Evolutionary conservation across 768 basidiomycete species (phyloP).

Genomic region (Mycena galopus): DNA sequence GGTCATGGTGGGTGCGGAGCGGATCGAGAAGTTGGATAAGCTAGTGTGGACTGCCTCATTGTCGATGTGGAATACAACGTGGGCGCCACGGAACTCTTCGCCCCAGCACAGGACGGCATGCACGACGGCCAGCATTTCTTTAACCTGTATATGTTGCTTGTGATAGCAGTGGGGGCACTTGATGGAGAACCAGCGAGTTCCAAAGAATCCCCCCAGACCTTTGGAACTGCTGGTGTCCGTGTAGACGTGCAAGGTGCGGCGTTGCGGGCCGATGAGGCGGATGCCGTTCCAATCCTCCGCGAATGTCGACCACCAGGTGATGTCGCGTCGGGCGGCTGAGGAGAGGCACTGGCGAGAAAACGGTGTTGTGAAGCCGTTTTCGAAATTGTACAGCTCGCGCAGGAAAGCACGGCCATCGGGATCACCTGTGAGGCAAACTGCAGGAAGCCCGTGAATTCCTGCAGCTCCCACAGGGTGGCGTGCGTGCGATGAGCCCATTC

Average conservation of each 20-base stretch:
- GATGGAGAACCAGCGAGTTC: slow-evolving; percentile 39
- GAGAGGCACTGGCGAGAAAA: no score
- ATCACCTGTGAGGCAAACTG: no score
- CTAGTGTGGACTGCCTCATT: not conserved
- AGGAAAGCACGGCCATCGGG: no score
- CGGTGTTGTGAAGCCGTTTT: no score
- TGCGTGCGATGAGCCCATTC: no score
- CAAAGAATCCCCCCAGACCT: slow-evolving; percentile 39
- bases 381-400: no score
- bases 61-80: not conserved
- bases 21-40: not conserved
- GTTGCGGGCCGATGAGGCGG: no score
- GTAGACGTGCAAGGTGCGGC: slow-evolving; percentile 36
- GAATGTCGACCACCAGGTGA: not conserved
- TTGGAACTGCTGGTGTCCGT: slow-evolving; percentile 44
- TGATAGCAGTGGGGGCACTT: slow-evolving; percentile 39
- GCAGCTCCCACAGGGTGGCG: no score
- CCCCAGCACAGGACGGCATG: not conserved
- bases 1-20: not conserved
- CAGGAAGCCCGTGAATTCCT: no score
- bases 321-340: not conserved
- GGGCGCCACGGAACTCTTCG: not conserved
- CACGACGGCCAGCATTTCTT: no score
- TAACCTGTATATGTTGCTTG: no score
- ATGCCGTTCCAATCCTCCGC: not conserved